phyloP scores from a whole-genome alignment of 1,284 basidiomycete species.

The Cutaneotrichosporon sp. region DNA sequence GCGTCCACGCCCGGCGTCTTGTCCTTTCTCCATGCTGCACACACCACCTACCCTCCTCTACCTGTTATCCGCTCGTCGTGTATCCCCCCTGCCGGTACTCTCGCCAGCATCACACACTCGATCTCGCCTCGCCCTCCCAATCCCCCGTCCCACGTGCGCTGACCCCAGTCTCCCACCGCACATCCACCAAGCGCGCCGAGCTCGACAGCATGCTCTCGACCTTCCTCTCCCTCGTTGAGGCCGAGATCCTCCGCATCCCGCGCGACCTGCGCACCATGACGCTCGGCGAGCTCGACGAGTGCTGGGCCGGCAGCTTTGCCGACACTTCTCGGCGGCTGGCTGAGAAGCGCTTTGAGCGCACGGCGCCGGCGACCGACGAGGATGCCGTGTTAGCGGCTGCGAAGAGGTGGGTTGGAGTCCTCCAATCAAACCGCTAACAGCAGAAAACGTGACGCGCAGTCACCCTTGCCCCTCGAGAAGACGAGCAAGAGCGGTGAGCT shows the following conservation, averaged over 20 bases:
- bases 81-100: no score
- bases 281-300: conserved; percentile 44
- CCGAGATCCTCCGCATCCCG: conserved; percentile 51
- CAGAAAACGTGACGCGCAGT: conserved; percentile 14
- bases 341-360: conserved; percentile 28
- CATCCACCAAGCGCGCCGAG: conserved; percentile 10
- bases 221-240: conserved; percentile 46
- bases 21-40: no score
- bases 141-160: conserved; percentile 4
- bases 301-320: conserved; percentile 50
- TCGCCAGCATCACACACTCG: no score
- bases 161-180: conserved; percentile 15
- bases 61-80: no score
- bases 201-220: conserved; percentile 42
- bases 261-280: conserved; percentile 46
- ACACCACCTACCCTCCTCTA: no score
- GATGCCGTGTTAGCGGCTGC: conserved; percentile 26
- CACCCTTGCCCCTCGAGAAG: not conserved
- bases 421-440: conserved; percentile 1
- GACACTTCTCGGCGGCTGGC: conserved; percentile 44
- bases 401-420: conserved; percentile 38
- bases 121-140: not conserved
- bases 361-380: conserved; percentile 33
- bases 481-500: conserved; percentile 27
- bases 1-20: no score